Evolutionary conservation across 1,284 basidiomycete species (phyloP).

Genomic region (Rhodotorula sp.): DNA sequence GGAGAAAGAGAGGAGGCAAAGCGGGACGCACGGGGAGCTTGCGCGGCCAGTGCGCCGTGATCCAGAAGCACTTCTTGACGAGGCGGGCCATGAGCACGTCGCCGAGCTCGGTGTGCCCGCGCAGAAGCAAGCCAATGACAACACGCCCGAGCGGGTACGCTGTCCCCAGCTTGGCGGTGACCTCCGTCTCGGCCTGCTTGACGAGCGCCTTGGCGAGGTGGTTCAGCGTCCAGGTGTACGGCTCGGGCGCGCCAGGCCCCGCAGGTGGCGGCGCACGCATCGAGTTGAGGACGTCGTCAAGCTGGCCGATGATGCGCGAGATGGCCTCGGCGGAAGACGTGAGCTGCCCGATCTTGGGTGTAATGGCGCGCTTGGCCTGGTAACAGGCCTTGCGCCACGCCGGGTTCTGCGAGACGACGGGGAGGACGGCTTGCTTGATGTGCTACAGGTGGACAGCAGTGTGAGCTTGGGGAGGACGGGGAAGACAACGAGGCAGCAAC

Average conservation of each 20-base stretch:
- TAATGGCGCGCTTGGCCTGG: constrained; percentile 75
- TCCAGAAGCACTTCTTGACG: constrained; percentile 71
- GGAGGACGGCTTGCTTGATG: constrained; percentile 75
- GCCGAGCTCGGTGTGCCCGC: constrained; percentile 63
- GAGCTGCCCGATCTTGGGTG: constrained; percentile 86
- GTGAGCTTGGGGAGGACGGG: not conserved
- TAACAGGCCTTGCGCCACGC: constrained; percentile 56
- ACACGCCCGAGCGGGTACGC: constrained; percentile 82
- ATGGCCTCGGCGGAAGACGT: constrained; percentile 76
- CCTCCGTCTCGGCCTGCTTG: constrained; percentile 91
- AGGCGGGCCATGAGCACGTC: constrained; percentile 82
- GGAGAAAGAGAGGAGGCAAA: not conserved
- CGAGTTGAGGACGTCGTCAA: constrained; percentile 60
- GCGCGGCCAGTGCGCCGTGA: constrained; percentile 54
- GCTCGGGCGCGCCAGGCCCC: constrained; percentile 53
- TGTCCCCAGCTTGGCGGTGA: constrained; percentile 81
- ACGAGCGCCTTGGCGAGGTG: constrained; percentile 86
- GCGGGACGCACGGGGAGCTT: constrained; percentile 48
- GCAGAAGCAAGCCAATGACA: constrained; percentile 62
- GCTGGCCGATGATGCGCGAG: constrained; percentile 65
- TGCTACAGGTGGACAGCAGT: constrained; percentile 51
- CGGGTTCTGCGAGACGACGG: constrained; percentile 67
- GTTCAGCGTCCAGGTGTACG: constrained; percentile 77
- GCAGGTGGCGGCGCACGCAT: constrained; percentile 45
- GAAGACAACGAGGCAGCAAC: constrained; percentile 26